A percentile compares a stretch with the other conserved stretches of the same genome.
phyloP scores from a whole-genome alignment of 2,329 filamentous ascomycete species.

The Neonectria faginata region DNA sequence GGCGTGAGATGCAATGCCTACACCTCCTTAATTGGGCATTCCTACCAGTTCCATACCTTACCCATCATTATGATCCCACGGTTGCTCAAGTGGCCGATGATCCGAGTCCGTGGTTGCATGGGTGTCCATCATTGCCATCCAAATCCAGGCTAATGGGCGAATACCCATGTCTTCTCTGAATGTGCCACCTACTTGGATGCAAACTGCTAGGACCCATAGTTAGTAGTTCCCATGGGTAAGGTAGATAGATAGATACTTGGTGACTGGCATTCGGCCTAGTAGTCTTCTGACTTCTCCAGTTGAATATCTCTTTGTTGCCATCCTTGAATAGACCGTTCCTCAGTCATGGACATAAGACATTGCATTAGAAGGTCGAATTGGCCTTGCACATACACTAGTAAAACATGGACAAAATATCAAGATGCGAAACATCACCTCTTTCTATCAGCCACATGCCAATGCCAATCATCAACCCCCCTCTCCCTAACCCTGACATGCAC shows the following conservation, averaged over 20 bases:
- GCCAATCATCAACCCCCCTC: background rate
- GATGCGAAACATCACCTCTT: background rate
- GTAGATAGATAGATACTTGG: too few species aligned
- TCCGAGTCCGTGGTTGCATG: too few species aligned
- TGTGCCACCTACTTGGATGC: background rate
- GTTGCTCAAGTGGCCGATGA: background rate
- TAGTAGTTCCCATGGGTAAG: background rate
- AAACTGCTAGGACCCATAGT: background rate
- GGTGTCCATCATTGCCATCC: too few species aligned
- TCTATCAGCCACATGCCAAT: background rate
- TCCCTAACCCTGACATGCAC: constrained; percentile 23
- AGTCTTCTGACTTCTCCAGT: background rate
- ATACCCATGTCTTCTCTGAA: too few species aligned
- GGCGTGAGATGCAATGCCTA: background rate
- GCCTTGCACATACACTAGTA: too few species aligned
- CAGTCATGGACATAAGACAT: too few species aligned
- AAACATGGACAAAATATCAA: background rate
- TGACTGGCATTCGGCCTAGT: too few species aligned
- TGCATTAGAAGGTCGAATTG: background rate
- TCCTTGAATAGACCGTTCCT: too few species aligned
- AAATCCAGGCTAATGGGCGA: too few species aligned
- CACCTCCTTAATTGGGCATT: too few species aligned
- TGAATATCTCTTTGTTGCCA: too few species aligned
- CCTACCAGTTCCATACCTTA: background rate
- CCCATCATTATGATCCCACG: background rate